Evolutionary conservation across 176 grass and related monocot genomes (phyloP).

Genomic region (Secale cereale): DNA sequence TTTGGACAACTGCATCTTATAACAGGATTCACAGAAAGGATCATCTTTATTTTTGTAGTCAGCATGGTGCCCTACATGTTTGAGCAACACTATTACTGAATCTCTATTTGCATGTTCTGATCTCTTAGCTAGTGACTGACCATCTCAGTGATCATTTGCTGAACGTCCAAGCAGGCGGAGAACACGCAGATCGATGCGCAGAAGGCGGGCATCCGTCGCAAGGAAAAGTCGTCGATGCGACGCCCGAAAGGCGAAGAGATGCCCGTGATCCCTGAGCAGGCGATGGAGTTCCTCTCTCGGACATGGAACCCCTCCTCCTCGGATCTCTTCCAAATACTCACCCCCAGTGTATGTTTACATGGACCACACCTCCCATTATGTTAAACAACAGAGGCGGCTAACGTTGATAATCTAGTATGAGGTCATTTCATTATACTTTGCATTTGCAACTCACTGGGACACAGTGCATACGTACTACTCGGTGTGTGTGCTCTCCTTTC

Average conservation of each 20-base stretch:
- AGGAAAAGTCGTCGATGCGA: conserved; percentile 36
- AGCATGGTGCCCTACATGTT: background rate
- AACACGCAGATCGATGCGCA: conserved; percentile 26
- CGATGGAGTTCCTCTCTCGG: conserved; percentile 88
- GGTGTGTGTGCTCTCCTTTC: background rate
- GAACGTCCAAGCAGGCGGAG: conserved; percentile 56
- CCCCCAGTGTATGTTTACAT: conserved; percentile 62
- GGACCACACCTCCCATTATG: conserved; percentile 25
- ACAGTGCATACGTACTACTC: background rate
- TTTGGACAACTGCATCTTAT: background rate
- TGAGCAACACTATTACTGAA: background rate
- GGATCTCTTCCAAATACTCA: conserved; percentile 88
- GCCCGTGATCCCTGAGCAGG: conserved; percentile 55
- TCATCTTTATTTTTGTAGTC: background rate
- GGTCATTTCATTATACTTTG: background rate
- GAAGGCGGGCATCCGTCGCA: conserved; percentile 23
- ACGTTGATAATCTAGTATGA: background rate
- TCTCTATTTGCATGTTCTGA: background rate
- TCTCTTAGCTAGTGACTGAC: background rate
- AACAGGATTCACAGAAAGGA: background rate
- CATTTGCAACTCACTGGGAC: background rate
- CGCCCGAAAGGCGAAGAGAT: conserved; percentile 41
- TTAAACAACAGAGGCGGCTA: conserved; percentile 7
- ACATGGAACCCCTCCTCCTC: conserved; percentile 91
- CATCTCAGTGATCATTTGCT: background rate